Conservation (phyloP, 2,329 filamentous ascomycete genomes). For the Neonectria coccinea region DNA sequence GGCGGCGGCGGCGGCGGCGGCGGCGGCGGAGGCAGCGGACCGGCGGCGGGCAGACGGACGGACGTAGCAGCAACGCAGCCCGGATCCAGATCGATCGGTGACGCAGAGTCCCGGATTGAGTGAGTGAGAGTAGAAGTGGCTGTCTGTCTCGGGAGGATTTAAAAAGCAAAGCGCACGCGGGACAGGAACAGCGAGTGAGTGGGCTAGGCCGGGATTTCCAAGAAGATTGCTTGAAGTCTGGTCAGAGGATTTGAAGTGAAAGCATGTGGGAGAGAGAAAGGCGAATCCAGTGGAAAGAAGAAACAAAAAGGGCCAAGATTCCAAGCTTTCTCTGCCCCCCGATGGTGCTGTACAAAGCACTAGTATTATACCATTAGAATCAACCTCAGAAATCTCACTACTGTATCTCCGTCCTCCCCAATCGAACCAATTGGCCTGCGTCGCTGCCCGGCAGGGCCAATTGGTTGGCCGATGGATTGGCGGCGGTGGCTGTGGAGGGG, state of each 20-base stretch:
- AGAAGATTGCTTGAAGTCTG: neutral
- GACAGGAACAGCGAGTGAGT: neutral
- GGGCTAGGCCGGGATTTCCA: neutral
- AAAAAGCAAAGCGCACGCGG: neutral
- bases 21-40: neutral
- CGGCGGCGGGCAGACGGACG: neutral
- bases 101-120: conserved; percentile 5
- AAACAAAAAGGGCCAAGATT: neutral
- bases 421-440: conserved; percentile 23
- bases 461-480: conserved; percentile 37
- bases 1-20: neutral
- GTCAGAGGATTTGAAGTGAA: neutral
- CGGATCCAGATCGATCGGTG: conserved; percentile 1
- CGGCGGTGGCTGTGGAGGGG: conserved; percentile 28
- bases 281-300: neutral
- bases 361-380: neutral
- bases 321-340: neutral
- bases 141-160: neutral
- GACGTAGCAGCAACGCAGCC: neutral
- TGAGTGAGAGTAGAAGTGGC: neutral
- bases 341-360: neutral
- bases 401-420: conserved; percentile 21
- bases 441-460: conserved; percentile 13
- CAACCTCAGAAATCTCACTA: neutral
- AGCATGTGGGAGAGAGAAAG: neutral